These are phyloP conservation scores for Pythium sp. DNA, from an alignment of 352 stramenopile species.

Conservation along the genomic window DNA sequence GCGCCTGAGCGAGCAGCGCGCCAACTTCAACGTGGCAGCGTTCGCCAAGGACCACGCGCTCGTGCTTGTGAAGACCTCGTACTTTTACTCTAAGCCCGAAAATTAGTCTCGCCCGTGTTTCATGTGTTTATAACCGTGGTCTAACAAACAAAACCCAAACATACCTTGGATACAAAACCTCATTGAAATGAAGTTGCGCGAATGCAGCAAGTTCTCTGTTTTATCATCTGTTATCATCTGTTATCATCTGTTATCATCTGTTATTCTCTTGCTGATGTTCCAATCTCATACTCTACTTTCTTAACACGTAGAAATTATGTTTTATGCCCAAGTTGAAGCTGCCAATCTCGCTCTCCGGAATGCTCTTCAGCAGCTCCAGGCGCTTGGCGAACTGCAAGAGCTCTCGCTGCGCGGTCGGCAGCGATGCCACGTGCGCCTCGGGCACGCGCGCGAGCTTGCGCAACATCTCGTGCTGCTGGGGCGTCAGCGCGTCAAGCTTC, in stretches of 20 bases:
- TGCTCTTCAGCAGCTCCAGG: conserved; percentile 38
- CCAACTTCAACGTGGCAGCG: conserved; percentile 48
- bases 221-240: too few relatives aligned
- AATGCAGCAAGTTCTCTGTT: too few relatives aligned
- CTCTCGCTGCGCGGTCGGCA: conserved; percentile 37
- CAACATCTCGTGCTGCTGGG: conserved; percentile 38
- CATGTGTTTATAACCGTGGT: too few relatives aligned
- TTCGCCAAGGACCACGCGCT: conserved; percentile 35
- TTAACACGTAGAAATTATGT: too few relatives aligned
- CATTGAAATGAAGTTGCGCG: too few relatives aligned
- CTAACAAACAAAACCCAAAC: too few relatives aligned
- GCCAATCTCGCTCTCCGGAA: conserved; percentile 31
- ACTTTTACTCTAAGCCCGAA: conserved; percentile 44
- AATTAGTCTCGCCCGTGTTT: neutral
- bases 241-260: too few relatives aligned
- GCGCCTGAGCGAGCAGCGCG: conserved; percentile 29
- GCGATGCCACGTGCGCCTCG: conserved; percentile 29
- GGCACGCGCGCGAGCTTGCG: conserved; percentile 36
- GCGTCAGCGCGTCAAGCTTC: conserved; percentile 21
- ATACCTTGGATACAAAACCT: too few relatives aligned
- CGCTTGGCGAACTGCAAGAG: conserved; percentile 56
- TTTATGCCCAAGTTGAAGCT: conserved; percentile 17
- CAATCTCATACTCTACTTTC: too few relatives aligned
- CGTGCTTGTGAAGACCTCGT: conserved; percentile 25
- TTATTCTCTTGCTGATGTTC: too few relatives aligned